phyloP scores from a whole-genome alignment of 1,139 yeast genomes.

The Maudiozyma humilis region DNA sequence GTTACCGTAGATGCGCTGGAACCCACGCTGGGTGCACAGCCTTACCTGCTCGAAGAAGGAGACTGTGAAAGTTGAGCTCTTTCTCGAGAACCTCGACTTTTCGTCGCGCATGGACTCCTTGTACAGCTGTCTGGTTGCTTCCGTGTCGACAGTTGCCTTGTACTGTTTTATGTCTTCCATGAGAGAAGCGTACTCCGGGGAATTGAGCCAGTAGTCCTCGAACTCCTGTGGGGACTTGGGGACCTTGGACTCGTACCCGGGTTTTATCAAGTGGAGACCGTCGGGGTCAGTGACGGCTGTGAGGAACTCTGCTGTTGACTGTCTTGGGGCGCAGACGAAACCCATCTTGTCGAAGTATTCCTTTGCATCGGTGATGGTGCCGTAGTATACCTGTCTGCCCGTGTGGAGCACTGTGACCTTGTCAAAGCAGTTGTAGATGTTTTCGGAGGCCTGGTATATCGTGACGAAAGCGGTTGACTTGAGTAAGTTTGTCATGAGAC shows the following conservation, averaged over 20 bases:
- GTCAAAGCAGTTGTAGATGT: constrained; percentile 41
- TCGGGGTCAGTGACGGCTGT: constrained; percentile 48
- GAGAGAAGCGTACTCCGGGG: constrained; percentile 40
- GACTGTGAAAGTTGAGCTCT: constrained; percentile 41
- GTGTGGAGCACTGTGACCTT: constrained; percentile 38
- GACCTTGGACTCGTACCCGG: constrained; percentile 50
- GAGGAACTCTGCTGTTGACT: constrained; percentile 49
- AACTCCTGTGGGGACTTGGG: constrained; percentile 68
- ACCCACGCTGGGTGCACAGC: constrained; percentile 41
- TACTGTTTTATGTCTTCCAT: constrained; percentile 40
- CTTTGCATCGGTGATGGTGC: constrained; percentile 37
- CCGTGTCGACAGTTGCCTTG: constrained; percentile 35
- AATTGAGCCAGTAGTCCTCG: constrained; percentile 54
- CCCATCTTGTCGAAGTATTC: constrained; percentile 42
- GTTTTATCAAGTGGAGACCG: constrained; percentile 30
- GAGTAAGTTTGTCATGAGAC: constrained; percentile 34
- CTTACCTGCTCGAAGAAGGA: constrained; percentile 41
- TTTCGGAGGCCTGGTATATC: constrained; percentile 42
- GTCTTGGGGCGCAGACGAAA: constrained; percentile 46
- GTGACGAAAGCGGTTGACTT: constrained; percentile 39
- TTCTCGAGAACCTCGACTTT: constrained; percentile 34
- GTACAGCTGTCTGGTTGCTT: constrained; percentile 35
- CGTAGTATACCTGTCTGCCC: constrained; percentile 41
- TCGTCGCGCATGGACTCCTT: constrained; percentile 37
- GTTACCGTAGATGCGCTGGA: constrained; percentile 46